Percentiles rank a stretch among this genome's conserved stretches.
Conservation (phyloP, 495 filamentous ascomycete species). For the Extremus antarcticus region DNA sequence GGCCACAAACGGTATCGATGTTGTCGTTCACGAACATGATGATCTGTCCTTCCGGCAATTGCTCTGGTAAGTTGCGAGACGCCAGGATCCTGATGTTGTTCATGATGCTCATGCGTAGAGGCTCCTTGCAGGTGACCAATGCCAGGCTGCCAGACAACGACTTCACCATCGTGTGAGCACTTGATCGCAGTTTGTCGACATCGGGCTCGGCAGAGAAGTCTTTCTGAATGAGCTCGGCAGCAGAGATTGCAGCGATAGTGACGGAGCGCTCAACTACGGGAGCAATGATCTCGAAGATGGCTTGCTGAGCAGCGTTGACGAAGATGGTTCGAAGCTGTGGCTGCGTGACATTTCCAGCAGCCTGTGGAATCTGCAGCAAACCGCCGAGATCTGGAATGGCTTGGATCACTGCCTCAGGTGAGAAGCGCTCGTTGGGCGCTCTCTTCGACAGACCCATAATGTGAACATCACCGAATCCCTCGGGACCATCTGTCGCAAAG, state of each 20-base stretch:
- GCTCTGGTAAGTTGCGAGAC: slow-evolving; percentile 51
- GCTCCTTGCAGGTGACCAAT: slow-evolving; percentile 96
- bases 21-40: slow-evolving; percentile 99
- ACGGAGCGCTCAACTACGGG: slow-evolving; percentile 95
- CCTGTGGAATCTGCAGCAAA: slow-evolving; percentile 61
- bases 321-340: slow-evolving; percentile 68
- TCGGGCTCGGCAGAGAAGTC: slow-evolving; percentile 91
- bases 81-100: slow-evolving; percentile 85
- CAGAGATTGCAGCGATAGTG: slow-evolving; percentile 93
- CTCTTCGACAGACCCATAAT: slow-evolving; percentile 56
- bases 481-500: slow-evolving; percentile 35
- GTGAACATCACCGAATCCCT: slow-evolving; percentile 67
- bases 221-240: slow-evolving; percentile 83
- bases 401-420: slow-evolving; percentile 59
- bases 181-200: slow-evolving; percentile 69
- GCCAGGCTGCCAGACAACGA: slow-evolving; percentile 86
- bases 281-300: slow-evolving; percentile 87
- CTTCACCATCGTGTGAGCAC: slow-evolving; percentile 84
- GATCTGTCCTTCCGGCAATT: slow-evolving; percentile 75
- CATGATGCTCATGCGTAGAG: slow-evolving; percentile 84
- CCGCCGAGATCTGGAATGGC: slow-evolving; percentile 68
- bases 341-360: slow-evolving; percentile 37
- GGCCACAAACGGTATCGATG: slow-evolving; percentile 77
- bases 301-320: slow-evolving; percentile 67
- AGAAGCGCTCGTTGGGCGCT: slow-evolving; percentile 54